Evolutionary conservation across 257 asterid genomes (phyloP).

Genomic region (Gardenia jasminoides): DNA sequence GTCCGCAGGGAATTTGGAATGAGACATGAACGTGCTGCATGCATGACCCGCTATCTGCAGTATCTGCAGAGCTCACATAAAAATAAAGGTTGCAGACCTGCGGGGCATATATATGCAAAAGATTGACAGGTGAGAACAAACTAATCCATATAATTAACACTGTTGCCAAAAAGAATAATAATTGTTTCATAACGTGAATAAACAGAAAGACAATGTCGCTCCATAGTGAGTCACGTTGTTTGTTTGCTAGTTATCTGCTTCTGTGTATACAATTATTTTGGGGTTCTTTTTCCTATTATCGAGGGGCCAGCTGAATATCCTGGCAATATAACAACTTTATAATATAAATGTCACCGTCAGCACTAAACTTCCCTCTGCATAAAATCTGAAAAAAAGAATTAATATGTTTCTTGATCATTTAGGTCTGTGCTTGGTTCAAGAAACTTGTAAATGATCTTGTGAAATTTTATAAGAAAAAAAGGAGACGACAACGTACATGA

Average conservation of each 20-base stretch:
- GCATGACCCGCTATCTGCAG: background rate
- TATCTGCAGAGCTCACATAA: conserved; percentile 2
- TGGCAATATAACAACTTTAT: too few species aligned
- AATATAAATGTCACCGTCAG: too few species aligned
- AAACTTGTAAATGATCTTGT: too few species aligned
- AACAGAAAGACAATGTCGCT: conserved; percentile 16
- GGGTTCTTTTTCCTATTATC: background rate
- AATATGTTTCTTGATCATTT: too few species aligned
- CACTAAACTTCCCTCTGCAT: too few species aligned
- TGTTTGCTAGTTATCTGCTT: conserved; percentile 14
- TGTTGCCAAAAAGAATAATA: background rate
- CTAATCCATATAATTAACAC: background rate
- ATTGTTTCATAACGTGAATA: conserved; percentile 13
- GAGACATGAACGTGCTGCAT: background rate
- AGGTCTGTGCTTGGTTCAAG: too few species aligned
- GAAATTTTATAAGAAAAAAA: too few species aligned
- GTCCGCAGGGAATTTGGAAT: background rate
- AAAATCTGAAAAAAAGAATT: too few species aligned
- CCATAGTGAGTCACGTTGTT: conserved; percentile 19
- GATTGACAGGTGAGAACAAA: conserved; percentile 13
- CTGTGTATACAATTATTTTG: background rate
- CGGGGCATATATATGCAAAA: conserved; percentile 4
- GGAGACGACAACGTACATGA: too few species aligned
- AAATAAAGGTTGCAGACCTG: background rate
- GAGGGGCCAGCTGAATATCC: too few species aligned